Evolutionary conservation across 164 flowering plant genomes (phyloP).

Genomic region (Litsea cubeba): DNA sequence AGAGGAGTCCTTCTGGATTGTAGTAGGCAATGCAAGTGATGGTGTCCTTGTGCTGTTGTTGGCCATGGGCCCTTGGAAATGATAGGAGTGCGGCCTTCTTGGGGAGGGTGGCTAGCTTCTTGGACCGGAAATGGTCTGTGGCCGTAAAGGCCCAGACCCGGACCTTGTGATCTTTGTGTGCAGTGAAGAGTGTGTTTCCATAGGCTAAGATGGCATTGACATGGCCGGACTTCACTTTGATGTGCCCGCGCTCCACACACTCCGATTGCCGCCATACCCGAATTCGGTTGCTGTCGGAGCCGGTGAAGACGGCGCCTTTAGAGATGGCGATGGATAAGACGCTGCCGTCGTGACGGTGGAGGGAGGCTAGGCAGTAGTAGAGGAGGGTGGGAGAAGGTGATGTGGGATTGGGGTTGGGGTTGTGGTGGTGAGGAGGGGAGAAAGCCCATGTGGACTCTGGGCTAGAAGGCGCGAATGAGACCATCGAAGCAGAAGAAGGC

Average conservation of each 20-base stretch:
- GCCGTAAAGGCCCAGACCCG: slow-evolving; percentile 27
- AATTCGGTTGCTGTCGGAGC: slow-evolving; percentile 35
- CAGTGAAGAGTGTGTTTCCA: slow-evolving; percentile 26
- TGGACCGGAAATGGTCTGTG: slow-evolving; percentile 11
- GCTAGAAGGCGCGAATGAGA: slow-evolving; percentile 7
- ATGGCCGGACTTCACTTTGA: slow-evolving; percentile 25
- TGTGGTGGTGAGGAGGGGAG: slow-evolving; percentile 20
- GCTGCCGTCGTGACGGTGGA: slow-evolving; percentile 38
- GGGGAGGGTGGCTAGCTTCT: slow-evolving; percentile 20
- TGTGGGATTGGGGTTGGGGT: slow-evolving; percentile 11
- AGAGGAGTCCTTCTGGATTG: slow-evolving; percentile 27
- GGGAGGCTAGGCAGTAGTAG: slow-evolving; percentile 32
- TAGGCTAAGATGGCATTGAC: slow-evolving; percentile 33
- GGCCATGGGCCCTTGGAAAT: slow-evolving; percentile 12
- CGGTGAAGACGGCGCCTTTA: slow-evolving; percentile 32
- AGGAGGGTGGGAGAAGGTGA: slow-evolving; percentile 26
- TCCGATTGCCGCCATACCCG: slow-evolving; percentile 41
- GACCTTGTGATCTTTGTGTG: slow-evolving; percentile 32
- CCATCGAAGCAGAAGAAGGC: slow-evolving; percentile 8
- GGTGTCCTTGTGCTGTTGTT: slow-evolving; percentile 29
- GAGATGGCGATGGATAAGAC: slow-evolving; percentile 32
- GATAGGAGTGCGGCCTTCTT: slow-evolving; percentile 3
- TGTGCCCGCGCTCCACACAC: slow-evolving; percentile 28
- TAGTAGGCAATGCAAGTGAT: slow-evolving; percentile 46
- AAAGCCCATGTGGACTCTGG: slow-evolving; percentile 29